These are phyloP conservation scores for Aspergillus ibericus DNA, from an alignment of 2,329 filamentous ascomycete genomes.

Conservation along the genomic window DNA sequence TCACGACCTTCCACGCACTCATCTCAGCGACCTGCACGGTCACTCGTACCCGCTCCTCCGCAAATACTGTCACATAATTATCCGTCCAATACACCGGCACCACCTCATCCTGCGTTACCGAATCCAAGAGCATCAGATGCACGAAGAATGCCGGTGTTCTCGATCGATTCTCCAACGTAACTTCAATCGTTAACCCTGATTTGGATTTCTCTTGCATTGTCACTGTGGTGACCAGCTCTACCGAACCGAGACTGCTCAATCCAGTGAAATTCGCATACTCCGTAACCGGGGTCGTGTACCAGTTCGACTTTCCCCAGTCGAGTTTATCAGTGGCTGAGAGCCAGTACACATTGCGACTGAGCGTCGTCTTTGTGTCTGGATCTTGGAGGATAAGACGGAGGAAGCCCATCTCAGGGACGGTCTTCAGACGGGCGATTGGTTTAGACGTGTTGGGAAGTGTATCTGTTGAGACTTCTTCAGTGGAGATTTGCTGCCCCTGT, in stretches of 20 bases:
- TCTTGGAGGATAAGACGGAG: no score
- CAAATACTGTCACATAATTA: constrained; percentile 64
- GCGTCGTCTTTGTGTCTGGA: neutral
- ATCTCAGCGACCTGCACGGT: constrained; percentile 27
- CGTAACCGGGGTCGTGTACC: constrained; percentile 60
- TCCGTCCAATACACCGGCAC: constrained; percentile 61
- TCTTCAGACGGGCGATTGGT: constrained; percentile 34
- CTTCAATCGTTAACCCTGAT: constrained; percentile 20
- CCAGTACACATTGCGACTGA: constrained; percentile 65
- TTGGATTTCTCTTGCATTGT: neutral
- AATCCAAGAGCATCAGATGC: constrained; percentile 52
- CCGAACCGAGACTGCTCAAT: constrained; percentile 43
- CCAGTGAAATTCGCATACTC: constrained; percentile 52
- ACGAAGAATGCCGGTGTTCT: constrained; percentile 60
- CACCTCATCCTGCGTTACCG: constrained; percentile 24
- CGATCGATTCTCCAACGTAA: constrained; percentile 55
- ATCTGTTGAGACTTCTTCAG: constrained; percentile 27
- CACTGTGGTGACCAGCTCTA: constrained; percentile 5
- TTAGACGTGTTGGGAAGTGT: constrained; percentile 51
- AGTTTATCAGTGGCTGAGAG: constrained; percentile 52
- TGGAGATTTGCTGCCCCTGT: constrained; percentile 47
- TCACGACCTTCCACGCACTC: constrained; percentile 12
- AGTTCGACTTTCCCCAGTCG: constrained; percentile 58
- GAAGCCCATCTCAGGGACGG: no score
- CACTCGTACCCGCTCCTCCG: constrained; percentile 52